phyloP scores from a whole-genome alignment of 1,284 basidiomycete species.

The Fomitopsis palustris region DNA sequence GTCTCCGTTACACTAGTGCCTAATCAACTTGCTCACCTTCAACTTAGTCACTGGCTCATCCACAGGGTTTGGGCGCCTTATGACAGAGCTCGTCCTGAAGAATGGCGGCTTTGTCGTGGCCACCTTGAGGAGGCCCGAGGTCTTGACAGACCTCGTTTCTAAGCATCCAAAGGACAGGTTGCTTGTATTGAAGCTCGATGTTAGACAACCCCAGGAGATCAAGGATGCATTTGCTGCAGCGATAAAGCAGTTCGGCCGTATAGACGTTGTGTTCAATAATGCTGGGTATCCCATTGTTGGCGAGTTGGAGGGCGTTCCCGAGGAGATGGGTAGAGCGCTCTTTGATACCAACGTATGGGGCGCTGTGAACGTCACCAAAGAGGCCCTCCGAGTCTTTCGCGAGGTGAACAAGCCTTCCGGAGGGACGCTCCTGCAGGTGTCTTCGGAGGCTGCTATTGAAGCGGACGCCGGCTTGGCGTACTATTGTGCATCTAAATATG shows the following conservation, averaged over 20 bases:
- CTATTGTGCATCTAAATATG: conserved; percentile 30
- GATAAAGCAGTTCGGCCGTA: conserved; percentile 32
- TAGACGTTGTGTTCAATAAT: conserved; percentile 30
- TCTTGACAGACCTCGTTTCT: conserved; percentile 18
- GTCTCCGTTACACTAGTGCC: neutral
- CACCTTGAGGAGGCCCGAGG: conserved; percentile 26
- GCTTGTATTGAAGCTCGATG: conserved; percentile 36
- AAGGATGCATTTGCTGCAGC: conserved; percentile 31
- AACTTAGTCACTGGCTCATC: conserved; percentile 29
- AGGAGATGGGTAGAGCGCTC: conserved; percentile 15
- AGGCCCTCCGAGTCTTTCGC: conserved; percentile 16
- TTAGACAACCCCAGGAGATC: conserved; percentile 30
- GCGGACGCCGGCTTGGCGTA: conserved; percentile 25
- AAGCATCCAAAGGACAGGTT: conserved; percentile 22
- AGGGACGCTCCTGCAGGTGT: conserved; percentile 31
- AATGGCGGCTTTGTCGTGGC: conserved; percentile 29
- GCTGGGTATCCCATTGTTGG: conserved; percentile 10
- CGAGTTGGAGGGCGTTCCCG: conserved; percentile 19
- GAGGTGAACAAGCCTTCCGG: conserved; percentile 29
- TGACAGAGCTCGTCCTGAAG: conserved; percentile 22
- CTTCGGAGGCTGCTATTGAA: conserved; percentile 11
- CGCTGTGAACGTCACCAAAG: conserved; percentile 15
- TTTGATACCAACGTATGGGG: conserved; percentile 26
- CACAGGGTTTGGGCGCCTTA: conserved; percentile 27
- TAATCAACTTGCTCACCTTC: neutral